Evolutionary conservation across 2,329 filamentous ascomycete species (phyloP).

Genomic region (Exserohilum turcica): DNA sequence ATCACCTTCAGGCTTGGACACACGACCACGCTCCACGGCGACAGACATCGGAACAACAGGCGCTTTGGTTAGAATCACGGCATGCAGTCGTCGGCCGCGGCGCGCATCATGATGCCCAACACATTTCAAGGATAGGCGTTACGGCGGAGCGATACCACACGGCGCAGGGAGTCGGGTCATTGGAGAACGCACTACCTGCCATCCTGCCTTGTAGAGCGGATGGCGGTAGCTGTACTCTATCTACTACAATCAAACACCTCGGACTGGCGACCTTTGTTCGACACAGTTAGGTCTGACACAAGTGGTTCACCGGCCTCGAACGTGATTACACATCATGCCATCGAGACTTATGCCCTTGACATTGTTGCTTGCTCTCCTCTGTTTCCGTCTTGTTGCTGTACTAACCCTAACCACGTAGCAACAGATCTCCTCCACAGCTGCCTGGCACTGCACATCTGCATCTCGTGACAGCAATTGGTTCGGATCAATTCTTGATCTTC

Average conservation of each 20-base stretch:
- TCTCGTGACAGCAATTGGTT: conserved; percentile 31
- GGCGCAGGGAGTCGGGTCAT: conserved; percentile 18
- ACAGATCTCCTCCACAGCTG: conserved; percentile 15
- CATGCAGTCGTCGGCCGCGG: conserved; percentile 26
- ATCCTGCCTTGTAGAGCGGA: conserved; percentile 43
- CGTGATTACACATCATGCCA: conserved; percentile 48
- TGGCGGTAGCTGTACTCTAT: conserved; percentile 48
- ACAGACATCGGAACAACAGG: conserved; percentile 22
- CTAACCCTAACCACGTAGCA: conserved; percentile 24
- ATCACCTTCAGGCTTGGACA: conserved; percentile 5
- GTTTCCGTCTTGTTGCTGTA: conserved; percentile 19
- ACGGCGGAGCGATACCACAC: conserved; percentile 18
- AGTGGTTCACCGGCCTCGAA: conserved; percentile 44
- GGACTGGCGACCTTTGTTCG: conserved; percentile 28
- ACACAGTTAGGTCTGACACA: conserved; percentile 41
- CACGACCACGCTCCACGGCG: conserved; percentile 32
- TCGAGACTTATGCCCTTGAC: conserved; percentile 43
- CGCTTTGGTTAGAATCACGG: conserved; percentile 23
- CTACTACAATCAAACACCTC: conserved; percentile 34
- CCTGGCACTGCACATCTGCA: conserved; percentile 4
- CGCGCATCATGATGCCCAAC: conserved; percentile 31
- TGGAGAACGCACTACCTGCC: conserved; percentile 47
- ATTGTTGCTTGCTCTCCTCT: conserved; percentile 19
- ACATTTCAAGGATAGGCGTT: conserved; percentile 24
- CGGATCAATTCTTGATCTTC: conserved; percentile 28